A percentile compares a stretch with the other conserved stretches of the same genome.
Conservation (phyloP, 306 rosid species). For the Cucumis hystrix region DNA sequence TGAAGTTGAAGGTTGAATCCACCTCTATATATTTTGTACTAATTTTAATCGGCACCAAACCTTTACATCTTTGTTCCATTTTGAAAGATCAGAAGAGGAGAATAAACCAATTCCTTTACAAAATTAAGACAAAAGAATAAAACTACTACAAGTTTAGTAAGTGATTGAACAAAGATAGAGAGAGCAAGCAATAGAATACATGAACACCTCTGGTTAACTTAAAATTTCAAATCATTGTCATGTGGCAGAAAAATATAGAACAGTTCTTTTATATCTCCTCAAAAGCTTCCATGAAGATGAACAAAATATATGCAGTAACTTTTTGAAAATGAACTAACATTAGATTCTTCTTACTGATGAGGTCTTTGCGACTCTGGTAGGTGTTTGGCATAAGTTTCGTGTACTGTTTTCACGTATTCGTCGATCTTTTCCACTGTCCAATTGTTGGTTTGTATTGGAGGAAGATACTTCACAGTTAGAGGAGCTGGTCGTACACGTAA, state of each 20-base stretch:
- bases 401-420: constrained; percentile 24
- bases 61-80: no score
- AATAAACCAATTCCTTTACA: not conserved
- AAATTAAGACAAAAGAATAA: not conserved
- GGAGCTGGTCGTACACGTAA: constrained; percentile 39
- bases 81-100: no score
- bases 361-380: constrained; percentile 45
- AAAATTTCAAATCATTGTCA: not conserved
- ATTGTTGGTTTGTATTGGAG: constrained; percentile 34
- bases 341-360: constrained; percentile 6
- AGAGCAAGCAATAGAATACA: not conserved
- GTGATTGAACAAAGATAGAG: not conserved
- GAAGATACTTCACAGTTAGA: constrained; percentile 32
- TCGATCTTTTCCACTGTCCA: constrained; percentile 40
- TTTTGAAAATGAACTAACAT: constrained; percentile 4
- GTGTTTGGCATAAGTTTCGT: constrained; percentile 25
- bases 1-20: no score
- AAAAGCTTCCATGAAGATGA: not conserved
- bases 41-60: no score
- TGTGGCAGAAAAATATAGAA: not conserved
- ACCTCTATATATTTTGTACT: no score
- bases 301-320: constrained; percentile 4
- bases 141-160: not conserved
- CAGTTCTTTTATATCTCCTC: not conserved
- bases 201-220: not conserved